Base-by-base conservation (phyloP, 148 eudicot genomes). In the Silene conica region DNA sequence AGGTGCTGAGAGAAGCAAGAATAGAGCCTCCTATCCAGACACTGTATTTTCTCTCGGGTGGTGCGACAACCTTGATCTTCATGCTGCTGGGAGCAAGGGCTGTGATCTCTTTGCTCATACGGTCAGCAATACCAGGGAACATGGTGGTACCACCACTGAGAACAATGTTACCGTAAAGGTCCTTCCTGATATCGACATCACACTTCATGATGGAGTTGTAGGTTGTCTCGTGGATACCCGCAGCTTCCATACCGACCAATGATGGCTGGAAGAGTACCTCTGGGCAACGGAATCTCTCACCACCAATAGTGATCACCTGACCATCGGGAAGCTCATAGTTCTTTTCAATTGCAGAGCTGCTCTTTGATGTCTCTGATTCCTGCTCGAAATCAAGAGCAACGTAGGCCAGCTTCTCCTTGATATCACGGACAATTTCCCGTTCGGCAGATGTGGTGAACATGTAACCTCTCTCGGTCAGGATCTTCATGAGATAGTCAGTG, bases 401-500 rank as follows among this genome's bases (percentile, higher is more conserved):
- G 55, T 50, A 50, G 55, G 55, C 55, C 16, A 50, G 55, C 55
- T 50, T 50, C 55, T 50, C 55, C 55, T 50, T 50, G 18, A 50
- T 50, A 50, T 50, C 55, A 50, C 55, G 55, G 16, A 50, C 55
- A 50, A 50, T 50, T 50, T 50, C 55, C 55, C 55, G 55, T 50
- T 50, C 55, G 18, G 55, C 55, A 11, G 55, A 50, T 13, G 55
- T 50, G 55, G 55, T 50, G 55, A 50, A 50, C 55, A 75, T 80
- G 72, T 80, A 80, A 9, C 82, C 82, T 75, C 82, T 80, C 50
- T 80, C 79, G 0, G 75, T 71, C 14, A 75, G 69, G 61, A 79
- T 74, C 63, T 80, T 80, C 82, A 80, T 80, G 71, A 80, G 82
- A 58, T 74, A 67, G 43, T 80, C 82, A 5, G 82, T 80, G 26